Base-by-base conservation (phyloP, 345 rosid species). In the Citrus hindsii region DNA sequence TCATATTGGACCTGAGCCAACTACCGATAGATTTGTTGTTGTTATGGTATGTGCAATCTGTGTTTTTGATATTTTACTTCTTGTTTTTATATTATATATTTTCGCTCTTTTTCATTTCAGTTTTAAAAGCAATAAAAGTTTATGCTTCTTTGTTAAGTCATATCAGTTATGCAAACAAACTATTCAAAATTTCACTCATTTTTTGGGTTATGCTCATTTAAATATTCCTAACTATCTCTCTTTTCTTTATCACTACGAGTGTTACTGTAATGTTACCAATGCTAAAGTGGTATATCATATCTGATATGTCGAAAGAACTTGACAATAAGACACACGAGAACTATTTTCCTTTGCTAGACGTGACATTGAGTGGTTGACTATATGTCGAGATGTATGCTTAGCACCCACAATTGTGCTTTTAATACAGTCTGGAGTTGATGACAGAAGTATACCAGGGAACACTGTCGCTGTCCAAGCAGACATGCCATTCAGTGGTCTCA, bases 1-100 rank as follows among this genome's bases (percentile, higher is more conserved):
- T 75, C 98, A 96, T 81, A 92, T 92, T 85, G 98, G 98, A 83
- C 98, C 99, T 58, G 99, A 96, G 75, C 99, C 99, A 22, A 96
- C 98, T 6, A 96, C 98, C 10, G 99, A 96, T 85, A 90, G 98
- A 92, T 96, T 96, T 89, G 97, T 94, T 70, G 98, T 92, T 72
- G 97, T 96, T 76, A 94, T 91, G 98, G 98, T 96, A 96, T 75
- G 78, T 38, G 38, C 16, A 53, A 73, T 61, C 51, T 46, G 25
- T 76, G 58, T 69, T 84, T 66, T 33, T 48, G 40, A 67, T 65
- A 28, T 3, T 69, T 61, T 10, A 14, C 38, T 33, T 13, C 19
- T 37, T 12, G 8, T 40, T 5, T 16, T 67, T 21, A n/a, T 65
- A 33, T 67, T 22, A 9, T 18, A 37, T 37, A 21, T 60, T 60